Base-by-base conservation (phyloP, 2,329 filamentous ascomycete genomes). In the Curvularia lunata region DNA sequence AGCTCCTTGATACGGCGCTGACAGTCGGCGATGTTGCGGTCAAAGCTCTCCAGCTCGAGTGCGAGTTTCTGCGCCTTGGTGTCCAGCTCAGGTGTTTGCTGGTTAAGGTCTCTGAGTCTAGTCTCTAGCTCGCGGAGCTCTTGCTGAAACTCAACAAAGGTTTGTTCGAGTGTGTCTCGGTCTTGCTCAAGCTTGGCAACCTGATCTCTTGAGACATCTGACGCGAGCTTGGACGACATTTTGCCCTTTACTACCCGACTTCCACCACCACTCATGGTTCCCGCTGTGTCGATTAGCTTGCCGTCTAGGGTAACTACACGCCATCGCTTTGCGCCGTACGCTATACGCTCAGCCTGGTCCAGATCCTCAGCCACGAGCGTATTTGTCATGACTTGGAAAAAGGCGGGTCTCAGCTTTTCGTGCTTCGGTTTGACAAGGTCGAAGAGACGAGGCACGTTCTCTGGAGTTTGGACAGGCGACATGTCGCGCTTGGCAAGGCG, bases 201-300 rank as follows among this genome's bases (percentile, higher is more conserved):
- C 70, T 96, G 91, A 65, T 98, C 94, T 75, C 92, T 93, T 50
- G 88, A 90, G 16, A 90, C 90, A 56, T 96, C 92, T 1, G 91
- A 86, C n/a, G 91, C 88, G 45, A 96, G 87, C 78, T 97, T 98
- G 10, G 93, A 96, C 0, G 94, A 98, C 96, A 99, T 99, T 56
- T 92, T 87, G 0, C 96, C 96, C 72, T 89, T 92, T 68, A 94
- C 93, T 55, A 95, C 91, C 16, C 91, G 91, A 45, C 87, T 94
- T 55, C 95, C 95, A 83, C 95, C 95, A 82, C 95, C 95, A 57
- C 91, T 97, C 95, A 99, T 98, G 34, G 95, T 98, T 83, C 95
- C 95, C 1, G 94, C 97, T 75, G 96, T 96, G 80, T 99, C 95
- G 66, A 99, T 98, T 51, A 99, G 84, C 76, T 97, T 93, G 48